These are phyloP conservation scores for Citrus maxima DNA, from an alignment of 345 rosid species.

Conservation along the genomic window DNA sequence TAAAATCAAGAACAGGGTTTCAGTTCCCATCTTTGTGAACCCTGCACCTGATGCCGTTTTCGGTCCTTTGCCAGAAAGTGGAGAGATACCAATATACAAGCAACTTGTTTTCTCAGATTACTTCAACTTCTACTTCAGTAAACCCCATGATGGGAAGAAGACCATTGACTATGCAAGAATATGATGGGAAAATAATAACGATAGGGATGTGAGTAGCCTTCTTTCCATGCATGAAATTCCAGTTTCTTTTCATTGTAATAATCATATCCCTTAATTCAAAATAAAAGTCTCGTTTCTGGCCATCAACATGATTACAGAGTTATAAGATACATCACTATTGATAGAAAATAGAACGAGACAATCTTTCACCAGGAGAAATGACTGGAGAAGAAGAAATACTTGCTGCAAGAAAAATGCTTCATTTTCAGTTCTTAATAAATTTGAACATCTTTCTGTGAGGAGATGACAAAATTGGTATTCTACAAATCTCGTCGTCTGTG, in stretches of 20 bases:
- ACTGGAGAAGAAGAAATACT: background rate
- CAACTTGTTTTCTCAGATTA: constrained; percentile 21
- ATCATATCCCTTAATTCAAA: background rate
- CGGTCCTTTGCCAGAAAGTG: constrained; percentile 19
- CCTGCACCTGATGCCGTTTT: constrained; percentile 17
- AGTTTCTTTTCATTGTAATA: background rate
- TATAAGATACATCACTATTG: background rate
- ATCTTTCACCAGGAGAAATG: background rate
- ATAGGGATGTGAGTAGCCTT: too few species aligned
- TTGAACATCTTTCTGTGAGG: background rate
- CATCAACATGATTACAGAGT: too few species aligned
- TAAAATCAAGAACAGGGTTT: constrained; percentile 21
- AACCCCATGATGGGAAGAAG: constrained; percentile 28
- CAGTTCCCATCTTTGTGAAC: constrained; percentile 27
- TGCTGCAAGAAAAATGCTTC: background rate
- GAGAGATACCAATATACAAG: constrained; percentile 19
- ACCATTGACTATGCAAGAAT: constrained; percentile 21
- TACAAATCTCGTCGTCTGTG: background rate
- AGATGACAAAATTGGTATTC: background rate
- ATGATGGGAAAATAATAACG: background rate
- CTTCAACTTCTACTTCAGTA: constrained; percentile 24
- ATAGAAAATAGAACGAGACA: background rate
- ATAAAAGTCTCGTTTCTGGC: too few species aligned
- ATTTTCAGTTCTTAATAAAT: background rate
- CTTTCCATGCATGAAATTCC: background rate